Percentiles rank a stretch among this genome's conserved stretches.
Conservation (phyloP, 2,329 filamentous ascomycete genomes). For the Stagonosporopsis chrysanthemi region DNA sequence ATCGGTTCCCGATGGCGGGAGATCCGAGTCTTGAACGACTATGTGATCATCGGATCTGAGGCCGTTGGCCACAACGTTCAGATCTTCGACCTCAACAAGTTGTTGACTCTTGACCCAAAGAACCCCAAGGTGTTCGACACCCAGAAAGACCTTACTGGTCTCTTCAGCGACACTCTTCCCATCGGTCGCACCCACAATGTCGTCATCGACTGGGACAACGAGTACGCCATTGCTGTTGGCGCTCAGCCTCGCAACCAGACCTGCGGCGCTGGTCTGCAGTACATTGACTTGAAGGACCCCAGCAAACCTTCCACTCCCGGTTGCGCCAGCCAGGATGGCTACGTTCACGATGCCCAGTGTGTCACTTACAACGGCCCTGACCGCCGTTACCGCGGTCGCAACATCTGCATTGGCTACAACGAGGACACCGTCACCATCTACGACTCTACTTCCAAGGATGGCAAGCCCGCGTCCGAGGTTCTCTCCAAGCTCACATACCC, state of each 20-base stretch:
- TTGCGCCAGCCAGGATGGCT: constrained; percentile 62
- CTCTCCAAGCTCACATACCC: constrained; percentile 63
- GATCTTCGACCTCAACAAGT: constrained; percentile 57
- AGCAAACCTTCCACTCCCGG: constrained; percentile 61
- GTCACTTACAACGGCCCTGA: constrained; percentile 63
- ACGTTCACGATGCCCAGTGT: constrained; percentile 69
- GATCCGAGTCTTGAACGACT: constrained; percentile 57
- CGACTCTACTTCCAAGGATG: constrained; percentile 61
- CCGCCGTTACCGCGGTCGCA: constrained; percentile 55
- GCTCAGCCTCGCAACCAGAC: constrained; percentile 43
- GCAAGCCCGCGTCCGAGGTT: constrained; percentile 63
- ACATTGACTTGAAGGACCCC: constrained; percentile 64
- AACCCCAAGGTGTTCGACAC: constrained; percentile 43
- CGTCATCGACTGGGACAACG: constrained; percentile 46
- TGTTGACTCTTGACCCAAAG: constrained; percentile 41
- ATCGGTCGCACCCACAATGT: constrained; percentile 51
- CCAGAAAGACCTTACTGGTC: constrained; percentile 37
- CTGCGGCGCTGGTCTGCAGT: constrained; percentile 63
- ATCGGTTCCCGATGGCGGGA: constrained; percentile 60
- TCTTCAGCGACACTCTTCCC: constrained; percentile 37
- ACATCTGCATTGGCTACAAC: constrained; percentile 66
- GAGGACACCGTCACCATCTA: constrained; percentile 61
- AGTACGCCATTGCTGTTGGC: constrained; percentile 46
- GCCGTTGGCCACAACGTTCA: constrained; percentile 64
- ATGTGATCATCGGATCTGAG: constrained; percentile 51